These are phyloP conservation scores for Aspergillus cejpii DNA, from an alignment of 2,329 filamentous ascomycete species.

Conservation along the genomic window DNA sequence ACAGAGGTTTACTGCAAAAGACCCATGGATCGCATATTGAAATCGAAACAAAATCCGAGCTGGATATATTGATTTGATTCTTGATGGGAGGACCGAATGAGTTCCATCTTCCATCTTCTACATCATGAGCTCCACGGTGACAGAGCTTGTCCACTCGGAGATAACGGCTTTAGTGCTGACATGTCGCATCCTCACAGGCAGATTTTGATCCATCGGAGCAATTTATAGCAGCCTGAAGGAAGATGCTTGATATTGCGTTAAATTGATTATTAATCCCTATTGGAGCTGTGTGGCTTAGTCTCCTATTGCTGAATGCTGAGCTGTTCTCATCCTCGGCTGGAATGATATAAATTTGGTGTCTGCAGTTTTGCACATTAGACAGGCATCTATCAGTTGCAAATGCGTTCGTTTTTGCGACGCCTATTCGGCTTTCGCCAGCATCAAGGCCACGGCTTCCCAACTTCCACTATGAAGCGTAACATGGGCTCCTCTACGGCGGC, in stretches of 20 bases:
- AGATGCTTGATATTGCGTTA: no score
- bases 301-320: neutral
- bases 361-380: neutral
- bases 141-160: conserved; percentile 13
- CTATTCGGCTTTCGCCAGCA: conserved; percentile 19
- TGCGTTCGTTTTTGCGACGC: conserved; percentile 21
- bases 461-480: conserved; percentile 20
- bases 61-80: no score
- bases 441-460: conserved; percentile 5
- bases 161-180: conserved; percentile 17
- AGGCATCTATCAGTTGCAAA: conserved; percentile 5
- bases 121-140: neutral
- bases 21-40: neutral
- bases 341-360: neutral
- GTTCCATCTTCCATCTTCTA: no score
- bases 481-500: conserved; percentile 36
- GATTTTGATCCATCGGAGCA: neutral
- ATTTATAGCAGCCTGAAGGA: neutral
- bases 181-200: neutral
- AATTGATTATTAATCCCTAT: no score
- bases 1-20: neutral
- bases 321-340: neutral
- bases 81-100: no score
- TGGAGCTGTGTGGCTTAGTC: no score
- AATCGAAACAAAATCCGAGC: neutral